A percentile compares a stretch with the other conserved stretches of the same genome.
Conservation (phyloP, 768 basidiomycete species). For the Rickenella mellea region DNA sequence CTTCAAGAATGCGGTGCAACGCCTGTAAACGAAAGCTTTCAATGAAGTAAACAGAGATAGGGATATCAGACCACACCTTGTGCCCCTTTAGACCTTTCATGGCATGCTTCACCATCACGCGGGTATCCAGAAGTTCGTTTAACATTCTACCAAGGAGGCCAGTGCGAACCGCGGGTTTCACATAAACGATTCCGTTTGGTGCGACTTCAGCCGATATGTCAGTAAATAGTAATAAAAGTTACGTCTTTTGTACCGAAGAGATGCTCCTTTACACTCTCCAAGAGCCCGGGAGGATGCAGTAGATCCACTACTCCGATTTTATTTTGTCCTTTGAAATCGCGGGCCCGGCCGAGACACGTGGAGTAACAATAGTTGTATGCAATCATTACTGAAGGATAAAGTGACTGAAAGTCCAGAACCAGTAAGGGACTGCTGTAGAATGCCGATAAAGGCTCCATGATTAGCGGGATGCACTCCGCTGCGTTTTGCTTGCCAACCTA, state of each 20-base stretch:
- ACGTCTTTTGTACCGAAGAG: constrained; percentile 47
- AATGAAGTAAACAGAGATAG: background rate
- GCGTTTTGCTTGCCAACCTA: constrained; percentile 96
- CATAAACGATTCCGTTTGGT: constrained; percentile 92
- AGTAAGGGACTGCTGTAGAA: constrained; percentile 90
- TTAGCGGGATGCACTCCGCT: constrained; percentile 90
- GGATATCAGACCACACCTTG: constrained; percentile 43
- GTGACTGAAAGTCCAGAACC: constrained; percentile 91
- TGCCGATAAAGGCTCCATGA: constrained; percentile 89
- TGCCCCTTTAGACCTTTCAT: constrained; percentile 77
- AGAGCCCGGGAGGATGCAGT: constrained; percentile 52
- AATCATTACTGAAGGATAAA: constrained; percentile 98
- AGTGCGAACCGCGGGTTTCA: constrained; percentile 74
- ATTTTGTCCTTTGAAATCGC: constrained; percentile 78
- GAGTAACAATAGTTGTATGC: constrained; percentile 98
- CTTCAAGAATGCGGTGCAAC: constrained; percentile 69
- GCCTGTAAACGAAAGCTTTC: too few species aligned
- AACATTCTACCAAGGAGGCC: constrained; percentile 89
- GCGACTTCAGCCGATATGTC: constrained; percentile 50
- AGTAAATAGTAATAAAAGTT: background rate
- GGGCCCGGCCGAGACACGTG: constrained; percentile 84
- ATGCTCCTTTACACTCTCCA: constrained; percentile 65
- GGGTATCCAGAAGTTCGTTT: constrained; percentile 82
- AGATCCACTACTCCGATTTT: constrained; percentile 83
- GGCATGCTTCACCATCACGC: constrained; percentile 96